Base-by-base conservation (phyloP, 805 yeast species). In the Tetrapisispora nanseiensis region DNA sequence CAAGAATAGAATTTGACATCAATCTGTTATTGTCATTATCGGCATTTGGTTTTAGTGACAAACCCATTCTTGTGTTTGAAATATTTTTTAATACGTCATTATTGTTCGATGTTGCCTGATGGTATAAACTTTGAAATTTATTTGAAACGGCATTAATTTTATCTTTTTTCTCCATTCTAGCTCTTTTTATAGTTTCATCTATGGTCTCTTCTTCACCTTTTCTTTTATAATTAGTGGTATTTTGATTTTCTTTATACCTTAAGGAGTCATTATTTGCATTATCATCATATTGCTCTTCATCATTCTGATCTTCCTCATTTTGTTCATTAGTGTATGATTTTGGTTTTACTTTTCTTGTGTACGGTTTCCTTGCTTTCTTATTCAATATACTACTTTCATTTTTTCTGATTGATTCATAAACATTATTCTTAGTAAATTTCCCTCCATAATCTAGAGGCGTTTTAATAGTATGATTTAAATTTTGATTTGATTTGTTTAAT, bases 371-470 rank as follows among this genome's bases (percentile, higher is more conserved):
- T 21, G 38, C 20, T 28, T 40, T 40, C 28, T 40, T 40, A 22
- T 40, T 40, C 8, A 16, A 21, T 12, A 40, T 40, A 12, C 33
- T 40, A 19, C 38, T 27, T 29, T 33, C 29, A 33, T 40, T 40
- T 33, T 40, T 33, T 28, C 33, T 33, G 6, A 40, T 40, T 4
- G 42, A 31, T 19, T 40, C 42, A 22, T 40, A 40, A 29, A 40
- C 42, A 29, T 40, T 27, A 11, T 12, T 34, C 10, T 52, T 57
- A 36, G 72, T 66, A 46, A 63, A 64, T 57, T 77, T 77, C 46
- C 72, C 72, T 11, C 87, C 87, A 53, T 77, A 83, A 56, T 80
- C 81, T 4, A 67, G 69, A 0, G 89, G 89, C n/a, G 41, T 29
- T 23, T 41, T 41, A 15, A 36, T 29, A 4, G 44, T 24, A 42